These are phyloP conservation scores for Pseudoneurospora amorphoporcata DNA, from an alignment of 495 filamentous ascomycete species.

Conservation along the genomic window DNA sequence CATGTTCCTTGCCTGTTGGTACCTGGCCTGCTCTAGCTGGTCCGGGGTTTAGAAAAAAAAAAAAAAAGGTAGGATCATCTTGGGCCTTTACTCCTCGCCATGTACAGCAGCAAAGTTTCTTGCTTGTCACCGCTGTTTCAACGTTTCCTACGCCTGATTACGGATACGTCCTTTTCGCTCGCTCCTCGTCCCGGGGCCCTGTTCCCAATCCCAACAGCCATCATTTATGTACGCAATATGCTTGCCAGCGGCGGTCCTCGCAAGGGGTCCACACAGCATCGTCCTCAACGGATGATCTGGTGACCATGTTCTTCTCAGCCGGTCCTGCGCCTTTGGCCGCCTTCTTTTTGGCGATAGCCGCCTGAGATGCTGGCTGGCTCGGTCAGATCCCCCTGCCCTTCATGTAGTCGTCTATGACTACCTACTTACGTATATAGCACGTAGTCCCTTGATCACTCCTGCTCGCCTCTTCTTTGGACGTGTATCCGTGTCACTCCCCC, in stretches of 20 bases:
- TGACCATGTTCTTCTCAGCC: constrained; percentile 25
- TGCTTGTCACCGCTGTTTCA: not conserved
- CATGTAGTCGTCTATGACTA: not conserved
- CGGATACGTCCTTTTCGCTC: not conserved
- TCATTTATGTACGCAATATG: not conserved
- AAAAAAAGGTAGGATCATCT: not conserved
- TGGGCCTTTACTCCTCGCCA: not conserved
- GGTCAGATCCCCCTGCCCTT: not conserved
- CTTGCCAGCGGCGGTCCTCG: constrained; percentile 1
- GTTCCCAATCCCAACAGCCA: not conserved
- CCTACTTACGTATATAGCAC: not conserved
- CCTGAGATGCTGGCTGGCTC: not conserved
- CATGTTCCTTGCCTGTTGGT: not conserved
- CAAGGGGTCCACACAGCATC: constrained; percentile 20
- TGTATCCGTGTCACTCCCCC: not conserved
- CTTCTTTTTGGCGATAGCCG: constrained; percentile 3
- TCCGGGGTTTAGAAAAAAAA: not conserved
- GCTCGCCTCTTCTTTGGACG: not conserved
- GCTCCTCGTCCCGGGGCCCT: not conserved
- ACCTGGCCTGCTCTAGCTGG: not conserved
- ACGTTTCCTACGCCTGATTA: not conserved
- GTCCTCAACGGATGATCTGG: constrained; percentile 25
- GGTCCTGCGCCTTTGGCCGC: constrained; percentile 15
- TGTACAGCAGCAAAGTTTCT: not conserved
- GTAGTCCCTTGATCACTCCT: not conserved